Conservation (phyloP, 768 basidiomycete genomes). For the Kwoniella sp. region DNA sequence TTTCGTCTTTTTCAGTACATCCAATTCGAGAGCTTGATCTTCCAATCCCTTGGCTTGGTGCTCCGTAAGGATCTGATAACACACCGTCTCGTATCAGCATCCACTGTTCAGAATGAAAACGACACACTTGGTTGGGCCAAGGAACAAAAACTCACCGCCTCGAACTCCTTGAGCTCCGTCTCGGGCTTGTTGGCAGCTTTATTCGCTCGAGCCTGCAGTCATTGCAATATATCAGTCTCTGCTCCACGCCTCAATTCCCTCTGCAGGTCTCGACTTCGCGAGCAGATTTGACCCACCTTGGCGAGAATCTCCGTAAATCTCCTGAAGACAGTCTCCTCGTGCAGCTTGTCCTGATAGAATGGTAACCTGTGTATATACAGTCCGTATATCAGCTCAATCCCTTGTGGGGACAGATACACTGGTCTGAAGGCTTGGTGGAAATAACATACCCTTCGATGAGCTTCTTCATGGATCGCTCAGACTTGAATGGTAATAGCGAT, state of each 20-base stretch:
- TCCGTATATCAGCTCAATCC: no score
- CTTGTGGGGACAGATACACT: no score
- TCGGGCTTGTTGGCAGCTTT: slow-evolving; percentile 92
- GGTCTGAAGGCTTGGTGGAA: neutral
- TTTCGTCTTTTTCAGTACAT: slow-evolving; percentile 77
- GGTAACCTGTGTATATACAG: no score
- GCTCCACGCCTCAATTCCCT: neutral
- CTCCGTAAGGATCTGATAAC: slow-evolving; percentile 85
- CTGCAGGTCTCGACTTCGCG: neutral
- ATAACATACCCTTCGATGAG: slow-evolving; percentile 70
- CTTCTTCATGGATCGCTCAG: slow-evolving; percentile 93
- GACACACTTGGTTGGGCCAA: neutral
- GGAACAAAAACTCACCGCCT: slow-evolving; percentile 62
- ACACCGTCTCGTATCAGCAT: no score
- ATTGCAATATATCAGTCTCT: neutral
- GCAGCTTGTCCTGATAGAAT: slow-evolving; percentile 93
- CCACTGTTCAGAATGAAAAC: neutral
- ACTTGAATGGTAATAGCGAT: slow-evolving; percentile 92
- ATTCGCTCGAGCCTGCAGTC: slow-evolving; percentile 72
- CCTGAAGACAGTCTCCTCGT: slow-evolving; percentile 77
- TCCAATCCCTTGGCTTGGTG: slow-evolving; percentile 82
- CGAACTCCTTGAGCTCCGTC: slow-evolving; percentile 91
- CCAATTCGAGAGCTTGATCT: slow-evolving; percentile 84
- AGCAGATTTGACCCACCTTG: slow-evolving; percentile 63
- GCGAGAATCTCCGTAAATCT: slow-evolving; percentile 86